Conservation (phyloP, 1,139 yeast genomes). For the Yamadazyma diddensiae region DNA sequence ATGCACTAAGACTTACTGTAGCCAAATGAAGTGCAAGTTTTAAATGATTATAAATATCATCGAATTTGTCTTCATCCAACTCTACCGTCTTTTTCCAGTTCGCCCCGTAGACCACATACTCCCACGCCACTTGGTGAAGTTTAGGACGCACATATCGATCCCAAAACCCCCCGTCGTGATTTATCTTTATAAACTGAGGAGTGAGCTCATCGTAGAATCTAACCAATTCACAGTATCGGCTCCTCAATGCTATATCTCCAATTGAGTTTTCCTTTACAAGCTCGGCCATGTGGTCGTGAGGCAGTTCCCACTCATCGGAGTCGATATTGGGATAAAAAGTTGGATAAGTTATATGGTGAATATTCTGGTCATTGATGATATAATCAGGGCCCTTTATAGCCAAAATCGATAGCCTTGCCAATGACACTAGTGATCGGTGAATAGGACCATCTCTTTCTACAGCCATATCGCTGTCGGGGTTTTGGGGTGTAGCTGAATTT, state of each 20-base stretch:
- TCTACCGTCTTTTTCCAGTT: constrained; percentile 1
- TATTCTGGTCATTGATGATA: constrained; percentile 39
- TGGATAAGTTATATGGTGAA: constrained; percentile 47
- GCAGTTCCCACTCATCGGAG: constrained; percentile 42
- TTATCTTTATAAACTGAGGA: constrained; percentile 26
- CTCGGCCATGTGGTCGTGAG: constrained; percentile 17
- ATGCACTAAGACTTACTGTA: constrained; percentile 28
- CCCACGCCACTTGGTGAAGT: constrained; percentile 24
- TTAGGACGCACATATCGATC: constrained; percentile 28
- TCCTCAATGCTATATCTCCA: constrained; percentile 4
- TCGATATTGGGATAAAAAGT: constrained; percentile 45
- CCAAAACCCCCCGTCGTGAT: constrained; percentile 21
- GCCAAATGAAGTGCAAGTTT: constrained; percentile 26
- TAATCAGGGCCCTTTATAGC: constrained; percentile 44
- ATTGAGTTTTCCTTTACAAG: constrained; percentile 2
- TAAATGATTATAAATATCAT: constrained; percentile 13
- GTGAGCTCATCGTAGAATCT: constrained; percentile 13
- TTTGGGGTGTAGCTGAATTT: too few species aligned
- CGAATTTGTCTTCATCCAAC: background rate
- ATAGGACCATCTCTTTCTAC: constrained; percentile 25
- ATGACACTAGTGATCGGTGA: constrained; percentile 33
- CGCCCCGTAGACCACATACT: constrained; percentile 18
- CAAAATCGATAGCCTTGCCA: constrained; percentile 39
- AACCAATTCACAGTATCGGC: constrained; percentile 5
- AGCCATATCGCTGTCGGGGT: too few species aligned